phyloP scores from a whole-genome alignment of 805 yeast genomes.

The Pichia paraexigua region DNA sequence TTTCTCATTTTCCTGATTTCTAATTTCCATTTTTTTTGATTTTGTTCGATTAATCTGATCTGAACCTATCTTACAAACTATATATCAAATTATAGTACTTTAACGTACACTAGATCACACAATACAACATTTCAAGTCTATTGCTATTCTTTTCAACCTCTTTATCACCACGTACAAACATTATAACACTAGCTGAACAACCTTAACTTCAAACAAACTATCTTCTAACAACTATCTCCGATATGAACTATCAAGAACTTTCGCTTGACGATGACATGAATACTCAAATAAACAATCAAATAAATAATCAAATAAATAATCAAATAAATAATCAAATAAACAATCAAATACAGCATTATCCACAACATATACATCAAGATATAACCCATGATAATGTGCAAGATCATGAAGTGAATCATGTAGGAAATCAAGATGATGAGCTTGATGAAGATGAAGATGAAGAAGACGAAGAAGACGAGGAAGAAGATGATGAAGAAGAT shows the following conservation, averaged over 20 bases:
- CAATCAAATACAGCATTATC: background rate
- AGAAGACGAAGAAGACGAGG: constrained; percentile 23
- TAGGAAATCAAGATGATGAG: background rate
- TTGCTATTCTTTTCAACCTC: no score
- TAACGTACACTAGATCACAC: no score
- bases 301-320: background rate
- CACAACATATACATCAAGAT: background rate
- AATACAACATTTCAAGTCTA: no score
- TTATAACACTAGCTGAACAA: no score
- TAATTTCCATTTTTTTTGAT: no score
- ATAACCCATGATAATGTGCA: background rate
- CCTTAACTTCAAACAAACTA: no score
- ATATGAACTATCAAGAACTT: background rate
- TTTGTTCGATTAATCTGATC: no score
- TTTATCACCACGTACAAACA: background rate
- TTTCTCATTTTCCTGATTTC: no score
- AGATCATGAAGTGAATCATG: background rate
- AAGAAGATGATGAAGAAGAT: constrained; percentile 20
- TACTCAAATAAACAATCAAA: background rate
- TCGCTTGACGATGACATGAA: background rate
- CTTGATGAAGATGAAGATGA: constrained; percentile 8
- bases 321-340: background rate
- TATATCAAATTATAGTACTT: no score
- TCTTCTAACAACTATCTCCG: background rate
- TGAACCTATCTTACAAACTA: no score